phyloP scores from a whole-genome alignment of 2,329 filamentous ascomycete species.

The Cercospora sojina region DNA sequence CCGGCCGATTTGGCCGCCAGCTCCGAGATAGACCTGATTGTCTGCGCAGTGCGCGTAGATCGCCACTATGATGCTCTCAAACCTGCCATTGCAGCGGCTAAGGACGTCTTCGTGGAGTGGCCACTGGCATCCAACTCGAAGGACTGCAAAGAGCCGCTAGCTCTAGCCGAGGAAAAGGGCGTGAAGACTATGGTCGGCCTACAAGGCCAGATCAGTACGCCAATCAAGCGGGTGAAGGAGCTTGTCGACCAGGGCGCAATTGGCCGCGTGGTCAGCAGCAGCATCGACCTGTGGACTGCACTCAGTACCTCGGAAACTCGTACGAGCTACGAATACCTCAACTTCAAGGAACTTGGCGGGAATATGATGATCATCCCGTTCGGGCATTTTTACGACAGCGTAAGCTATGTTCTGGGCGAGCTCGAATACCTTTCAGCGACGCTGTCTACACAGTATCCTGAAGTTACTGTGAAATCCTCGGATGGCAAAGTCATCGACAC shows the following conservation, averaged over 20 bases:
- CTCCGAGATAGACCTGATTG: constrained; percentile 50
- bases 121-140: constrained; percentile 33
- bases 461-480: neutral
- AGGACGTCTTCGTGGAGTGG: constrained; percentile 47
- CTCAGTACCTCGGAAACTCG: neutral
- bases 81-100: constrained; percentile 43
- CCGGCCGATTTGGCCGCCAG: constrained; percentile 48
- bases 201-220: neutral
- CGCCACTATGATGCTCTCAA: constrained; percentile 46
- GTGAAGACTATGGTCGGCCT: neutral
- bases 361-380: neutral
- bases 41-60: constrained; percentile 47
- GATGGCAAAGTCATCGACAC: neutral
- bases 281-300: neutral
- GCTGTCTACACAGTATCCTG: neutral
- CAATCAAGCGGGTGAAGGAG: neutral
- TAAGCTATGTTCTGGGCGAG: neutral
- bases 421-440: neutral
- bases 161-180: neutral
- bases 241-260: neutral
- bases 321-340: neutral
- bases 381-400: neutral
- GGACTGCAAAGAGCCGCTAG: neutral
- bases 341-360: neutral
- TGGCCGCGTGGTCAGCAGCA: neutral